A percentile compares a stretch with the other conserved stretches of the same genome.
phyloP scores from a whole-genome alignment of 2,329 filamentous ascomycete species.

The Didymella exigua region DNA sequence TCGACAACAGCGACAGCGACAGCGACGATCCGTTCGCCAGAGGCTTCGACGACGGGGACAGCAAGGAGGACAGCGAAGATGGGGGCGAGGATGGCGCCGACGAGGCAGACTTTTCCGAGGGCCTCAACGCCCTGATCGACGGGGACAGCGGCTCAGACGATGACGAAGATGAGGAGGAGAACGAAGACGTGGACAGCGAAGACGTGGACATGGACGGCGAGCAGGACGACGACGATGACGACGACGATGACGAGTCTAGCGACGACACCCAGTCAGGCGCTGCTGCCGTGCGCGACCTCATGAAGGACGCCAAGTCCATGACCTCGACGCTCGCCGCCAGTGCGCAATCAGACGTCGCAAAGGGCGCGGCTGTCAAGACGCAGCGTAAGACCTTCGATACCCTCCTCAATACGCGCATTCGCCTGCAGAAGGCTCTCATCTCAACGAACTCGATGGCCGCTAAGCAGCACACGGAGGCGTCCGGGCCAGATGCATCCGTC shows the following conservation, averaged over 20 bases:
- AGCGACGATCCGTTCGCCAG: slow-evolving; percentile 58
- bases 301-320: slow-evolving; percentile 69
- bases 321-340: slow-evolving; percentile 69
- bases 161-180: slow-evolving; percentile 58
- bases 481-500: slow-evolving; percentile 59
- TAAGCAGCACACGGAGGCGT: slow-evolving; percentile 33
- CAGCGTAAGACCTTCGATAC: slow-evolving; percentile 88
- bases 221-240: slow-evolving; percentile 57
- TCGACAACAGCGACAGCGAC: slow-evolving; percentile 60
- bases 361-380: slow-evolving; percentile 82
- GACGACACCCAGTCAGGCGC: slow-evolving; percentile 39
- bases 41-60: slow-evolving; percentile 51
- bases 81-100: slow-evolving; percentile 31
- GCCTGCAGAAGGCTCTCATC: slow-evolving; percentile 87
- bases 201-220: slow-evolving; percentile 53
- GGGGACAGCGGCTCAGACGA: slow-evolving; percentile 59
- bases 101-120: slow-evolving; percentile 18
- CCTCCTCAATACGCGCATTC: slow-evolving; percentile 86
- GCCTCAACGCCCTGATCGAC: slow-evolving; percentile 50
- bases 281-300: slow-evolving; percentile 68
- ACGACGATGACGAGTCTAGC: slow-evolving; percentile 54
- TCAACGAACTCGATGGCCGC: slow-evolving; percentile 70
- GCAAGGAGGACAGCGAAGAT: slow-evolving; percentile 37
- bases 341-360: slow-evolving; percentile 77
- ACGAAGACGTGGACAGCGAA: slow-evolving; percentile 39